These are phyloP conservation scores for Sanghuangporus sanghuang DNA, from an alignment of 1,284 basidiomycete species.

Conservation along the genomic window DNA sequence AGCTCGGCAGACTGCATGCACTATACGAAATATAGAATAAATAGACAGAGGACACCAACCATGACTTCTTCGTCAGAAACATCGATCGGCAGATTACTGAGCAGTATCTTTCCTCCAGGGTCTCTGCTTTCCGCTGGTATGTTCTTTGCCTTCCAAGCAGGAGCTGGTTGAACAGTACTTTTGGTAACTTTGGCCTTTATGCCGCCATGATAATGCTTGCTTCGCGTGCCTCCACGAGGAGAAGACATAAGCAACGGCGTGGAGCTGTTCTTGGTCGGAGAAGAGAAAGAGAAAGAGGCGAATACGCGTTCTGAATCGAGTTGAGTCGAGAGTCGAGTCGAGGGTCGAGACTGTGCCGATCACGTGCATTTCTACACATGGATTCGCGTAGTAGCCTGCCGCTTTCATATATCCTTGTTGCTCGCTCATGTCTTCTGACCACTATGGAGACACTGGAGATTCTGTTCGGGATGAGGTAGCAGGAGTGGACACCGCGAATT, in stretches of 20 bases:
- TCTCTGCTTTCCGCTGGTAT: conserved; percentile 13
- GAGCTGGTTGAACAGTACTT: conserved; percentile 9
- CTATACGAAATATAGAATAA: neutral
- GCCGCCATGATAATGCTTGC: conserved; percentile 11
- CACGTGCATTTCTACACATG: neutral
- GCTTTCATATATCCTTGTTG: neutral
- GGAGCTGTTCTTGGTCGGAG: conserved; percentile 12
- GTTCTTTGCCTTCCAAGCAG: conserved; percentile 13
- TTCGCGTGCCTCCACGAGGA: neutral
- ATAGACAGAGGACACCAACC: conserved; percentile 35
- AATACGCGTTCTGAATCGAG: too few species aligned
- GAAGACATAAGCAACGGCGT: neutral
- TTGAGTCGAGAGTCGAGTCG: too few species aligned
- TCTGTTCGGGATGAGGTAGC: conserved; percentile 23
- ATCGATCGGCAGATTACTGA: conserved; percentile 64
- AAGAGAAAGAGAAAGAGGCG: too few species aligned
- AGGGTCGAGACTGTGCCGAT: too few species aligned
- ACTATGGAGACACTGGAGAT: conserved; percentile 10
- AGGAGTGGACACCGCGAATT: conserved; percentile 45
- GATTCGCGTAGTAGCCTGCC: neutral
- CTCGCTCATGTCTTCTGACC: conserved; percentile 12
- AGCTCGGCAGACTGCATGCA: neutral
- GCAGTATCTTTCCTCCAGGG: conserved; percentile 62
- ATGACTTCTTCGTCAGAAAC: conserved; percentile 65
- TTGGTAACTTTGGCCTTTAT: conserved; percentile 6